phyloP scores from a whole-genome alignment of 768 basidiomycete species.

The Russula dissimulans region DNA sequence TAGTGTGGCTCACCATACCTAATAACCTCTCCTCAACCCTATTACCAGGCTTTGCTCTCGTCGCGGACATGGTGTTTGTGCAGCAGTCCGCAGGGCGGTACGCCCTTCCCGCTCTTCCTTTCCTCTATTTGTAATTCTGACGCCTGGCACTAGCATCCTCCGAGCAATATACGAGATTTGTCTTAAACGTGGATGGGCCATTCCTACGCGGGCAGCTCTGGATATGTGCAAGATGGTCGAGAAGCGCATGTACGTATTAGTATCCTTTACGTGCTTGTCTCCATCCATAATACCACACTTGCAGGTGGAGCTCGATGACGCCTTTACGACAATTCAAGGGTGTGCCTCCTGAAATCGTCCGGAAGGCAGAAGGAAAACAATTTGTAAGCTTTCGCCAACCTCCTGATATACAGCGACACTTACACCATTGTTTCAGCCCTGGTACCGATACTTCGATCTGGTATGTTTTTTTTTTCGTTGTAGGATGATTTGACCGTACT shows the following conservation, averaged over 20 bases:
- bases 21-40: neutral
- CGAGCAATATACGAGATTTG: constrained; percentile 98
- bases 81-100: constrained; percentile 93
- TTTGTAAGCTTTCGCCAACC: constrained; percentile 51
- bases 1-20: constrained; percentile 7
- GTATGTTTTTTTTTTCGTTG: constrained; percentile 25
- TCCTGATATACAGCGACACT: neutral
- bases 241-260: constrained; percentile 54
- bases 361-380: constrained; percentile 95
- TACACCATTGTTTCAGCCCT: constrained; percentile 47
- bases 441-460: constrained; percentile 96
- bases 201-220: constrained; percentile 83
- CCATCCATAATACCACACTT: neutral
- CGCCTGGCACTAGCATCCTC: constrained; percentile 49
- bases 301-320: constrained; percentile 96
- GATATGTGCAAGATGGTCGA: constrained; percentile 97
- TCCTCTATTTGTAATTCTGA: constrained; percentile 2
- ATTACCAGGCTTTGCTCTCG: constrained; percentile 63
- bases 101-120: constrained; percentile 16
- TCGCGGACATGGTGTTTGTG: constrained; percentile 92
- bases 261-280: neutral
- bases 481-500: neutral
- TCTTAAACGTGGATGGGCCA: constrained; percentile 95
- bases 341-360: constrained; percentile 73
- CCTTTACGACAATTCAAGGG: constrained; percentile 93